These are phyloP conservation scores for Cyberlindnera mrakii DNA, from an alignment of 805 yeast genomes.

Conservation along the genomic window DNA sequence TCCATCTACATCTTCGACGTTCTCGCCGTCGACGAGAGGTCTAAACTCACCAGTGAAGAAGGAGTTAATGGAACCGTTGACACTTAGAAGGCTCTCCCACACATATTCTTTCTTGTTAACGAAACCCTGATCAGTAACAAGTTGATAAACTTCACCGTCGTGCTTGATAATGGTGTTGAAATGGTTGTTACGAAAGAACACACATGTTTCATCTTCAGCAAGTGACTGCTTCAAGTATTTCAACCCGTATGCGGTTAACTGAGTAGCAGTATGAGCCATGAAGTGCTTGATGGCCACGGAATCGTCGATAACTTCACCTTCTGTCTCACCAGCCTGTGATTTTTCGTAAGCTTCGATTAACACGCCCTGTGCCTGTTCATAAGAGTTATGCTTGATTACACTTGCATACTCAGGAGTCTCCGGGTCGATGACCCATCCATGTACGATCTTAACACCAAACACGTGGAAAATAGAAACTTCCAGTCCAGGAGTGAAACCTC, in stretches of 20 bases:
- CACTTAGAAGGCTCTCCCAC: conserved; percentile 74
- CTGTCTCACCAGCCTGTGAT: conserved; percentile 16
- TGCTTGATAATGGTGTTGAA: conserved; percentile 63
- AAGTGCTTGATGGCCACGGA: conserved; percentile 37
- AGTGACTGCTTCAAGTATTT: conserved; percentile 37
- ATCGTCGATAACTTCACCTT: conserved; percentile 27
- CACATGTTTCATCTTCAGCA: conserved; percentile 48
- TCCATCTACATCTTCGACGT: conserved; percentile 16
- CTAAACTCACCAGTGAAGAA: conserved; percentile 64
- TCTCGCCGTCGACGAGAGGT: conserved; percentile 28
- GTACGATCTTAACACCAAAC: conserved; percentile 59
- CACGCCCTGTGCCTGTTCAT: conserved; percentile 55
- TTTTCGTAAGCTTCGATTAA: conserved; percentile 42
- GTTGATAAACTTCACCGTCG: conserved; percentile 44
- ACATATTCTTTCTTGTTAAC: conserved; percentile 43
- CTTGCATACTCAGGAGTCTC: conserved; percentile 28
- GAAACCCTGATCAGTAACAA: conserved; percentile 75
- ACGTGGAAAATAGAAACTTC: conserved; percentile 52
- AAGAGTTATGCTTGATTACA: conserved; percentile 38
- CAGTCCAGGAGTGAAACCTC: conserved; percentile 48
- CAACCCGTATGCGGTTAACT: conserved; percentile 68
- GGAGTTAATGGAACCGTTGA: conserved; percentile 62
- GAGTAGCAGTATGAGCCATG: conserved; percentile 61
- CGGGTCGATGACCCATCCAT: conserved; percentile 76
- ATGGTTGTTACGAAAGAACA: conserved; percentile 87